A percentile compares a stretch with the other conserved stretches of the same genome.
phyloP scores from a whole-genome alignment of 2,329 filamentous ascomycete species.

The Pyrenochaeta sp. region DNA sequence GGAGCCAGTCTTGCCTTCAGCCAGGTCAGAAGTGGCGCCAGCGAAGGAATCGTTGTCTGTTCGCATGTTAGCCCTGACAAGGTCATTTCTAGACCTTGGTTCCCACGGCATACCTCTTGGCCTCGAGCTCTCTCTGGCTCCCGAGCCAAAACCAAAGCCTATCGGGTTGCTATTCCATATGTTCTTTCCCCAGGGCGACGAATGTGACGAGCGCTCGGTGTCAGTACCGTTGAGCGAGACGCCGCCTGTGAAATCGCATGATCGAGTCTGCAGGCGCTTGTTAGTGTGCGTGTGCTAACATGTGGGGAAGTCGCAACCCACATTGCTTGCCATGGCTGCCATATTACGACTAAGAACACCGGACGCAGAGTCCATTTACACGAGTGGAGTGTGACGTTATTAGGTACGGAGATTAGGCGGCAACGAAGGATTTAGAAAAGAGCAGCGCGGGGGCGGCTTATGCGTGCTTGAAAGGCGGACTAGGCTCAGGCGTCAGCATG shows the following conservation, averaged over 20 bases:
- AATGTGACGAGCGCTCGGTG: slow-evolving; percentile 37
- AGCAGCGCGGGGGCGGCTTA: slow-evolving; percentile 34
- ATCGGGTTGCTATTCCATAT: slow-evolving; percentile 47
- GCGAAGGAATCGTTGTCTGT: slow-evolving; percentile 43
- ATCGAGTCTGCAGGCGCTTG: slow-evolving; percentile 31
- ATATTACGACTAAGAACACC: slow-evolving; percentile 33
- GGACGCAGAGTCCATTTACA: slow-evolving; percentile 27
- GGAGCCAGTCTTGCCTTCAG: slow-evolving; percentile 71
- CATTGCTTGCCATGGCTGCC: slow-evolving; percentile 43
- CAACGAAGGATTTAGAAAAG: slow-evolving; percentile 8
- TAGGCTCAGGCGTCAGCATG: slow-evolving; percentile 48
- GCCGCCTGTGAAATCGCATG: slow-evolving; percentile 40
- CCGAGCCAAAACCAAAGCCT: slow-evolving; percentile 38
- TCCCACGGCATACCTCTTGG: slow-evolving; percentile 37
- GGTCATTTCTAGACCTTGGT: no score
- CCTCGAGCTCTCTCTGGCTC: slow-evolving; percentile 42
- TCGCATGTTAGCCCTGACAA: slow-evolving; percentile 21
- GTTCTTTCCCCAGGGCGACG: slow-evolving; percentile 44
- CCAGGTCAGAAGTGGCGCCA: slow-evolving; percentile 35
- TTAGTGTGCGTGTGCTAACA: slow-evolving; percentile 5
- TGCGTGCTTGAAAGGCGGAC: slow-evolving; percentile 36
- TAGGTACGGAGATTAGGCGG: slow-evolving; percentile 13
- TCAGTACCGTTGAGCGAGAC: slow-evolving; percentile 42
- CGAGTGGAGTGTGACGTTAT: slow-evolving; percentile 7
- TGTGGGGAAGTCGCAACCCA: slow-evolving; percentile 24